Conservation (phyloP, 148 eudicot species). For the Rheum nobile region DNA sequence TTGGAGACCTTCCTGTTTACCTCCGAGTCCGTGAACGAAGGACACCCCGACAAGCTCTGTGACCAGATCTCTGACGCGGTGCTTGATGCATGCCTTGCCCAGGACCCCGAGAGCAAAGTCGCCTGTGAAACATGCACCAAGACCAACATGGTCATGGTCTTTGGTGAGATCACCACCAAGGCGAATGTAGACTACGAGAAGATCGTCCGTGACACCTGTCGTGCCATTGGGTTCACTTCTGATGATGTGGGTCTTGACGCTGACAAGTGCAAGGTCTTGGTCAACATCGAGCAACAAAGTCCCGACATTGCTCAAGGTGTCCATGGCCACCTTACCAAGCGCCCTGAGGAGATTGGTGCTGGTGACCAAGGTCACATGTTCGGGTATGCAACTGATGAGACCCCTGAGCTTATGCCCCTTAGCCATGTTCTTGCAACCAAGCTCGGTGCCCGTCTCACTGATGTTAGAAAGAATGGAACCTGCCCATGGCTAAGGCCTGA, state of each 20-base stretch:
- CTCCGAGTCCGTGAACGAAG: slow-evolving; percentile 44
- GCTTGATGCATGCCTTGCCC: slow-evolving; percentile 37
- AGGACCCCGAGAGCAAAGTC: slow-evolving; percentile 43
- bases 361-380: slow-evolving; percentile 48
- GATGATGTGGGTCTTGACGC: slow-evolving; percentile 34
- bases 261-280: slow-evolving; percentile 31
- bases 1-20: slow-evolving; percentile 37
- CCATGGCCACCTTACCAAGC: slow-evolving; percentile 30
- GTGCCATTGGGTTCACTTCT: slow-evolving; percentile 16
- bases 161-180: slow-evolving; percentile 34
- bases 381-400: slow-evolving; percentile 41
- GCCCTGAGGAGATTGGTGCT: slow-evolving; percentile 31
- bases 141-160: slow-evolving; percentile 34
- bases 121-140: slow-evolving; percentile 47
- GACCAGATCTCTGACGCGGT: slow-evolving; percentile 48
- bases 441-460: slow-evolving; percentile 30
- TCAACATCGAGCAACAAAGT: slow-evolving; percentile 37
- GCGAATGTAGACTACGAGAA: slow-evolving; percentile 26
- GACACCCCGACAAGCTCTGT: slow-evolving; percentile 46
- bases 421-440: slow-evolving; percentile 35
- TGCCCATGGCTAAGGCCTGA: slow-evolving; percentile 41
- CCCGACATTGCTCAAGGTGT: slow-evolving; percentile 46
- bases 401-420: slow-evolving; percentile 41
- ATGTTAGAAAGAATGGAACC: slow-evolving; percentile 30
- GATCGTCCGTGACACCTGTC: slow-evolving; percentile 22